Percentiles rank a stretch among this genome's conserved stretches.
Evolutionary conservation across 345 rosid species (phyloP).

Genomic region (Populus simonii): DNA sequence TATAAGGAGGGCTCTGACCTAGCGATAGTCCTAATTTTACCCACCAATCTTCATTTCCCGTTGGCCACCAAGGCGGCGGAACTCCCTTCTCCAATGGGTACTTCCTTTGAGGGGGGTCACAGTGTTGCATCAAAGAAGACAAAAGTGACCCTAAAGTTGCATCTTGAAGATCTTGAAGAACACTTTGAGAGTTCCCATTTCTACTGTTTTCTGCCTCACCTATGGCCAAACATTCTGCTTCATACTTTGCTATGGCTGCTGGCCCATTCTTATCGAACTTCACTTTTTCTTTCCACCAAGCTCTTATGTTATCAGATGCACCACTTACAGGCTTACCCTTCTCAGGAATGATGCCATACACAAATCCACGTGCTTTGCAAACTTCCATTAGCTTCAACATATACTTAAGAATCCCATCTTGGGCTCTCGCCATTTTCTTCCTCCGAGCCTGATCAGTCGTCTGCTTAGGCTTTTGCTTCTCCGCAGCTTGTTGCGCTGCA

Average conservation of each 20-base stretch:
- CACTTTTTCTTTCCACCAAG: conserved; percentile 99
- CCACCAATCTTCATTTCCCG: conserved; percentile 97
- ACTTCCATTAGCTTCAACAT: conserved; percentile 99
- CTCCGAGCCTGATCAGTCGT: conserved; percentile 87
- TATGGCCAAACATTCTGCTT: conserved; percentile 69
- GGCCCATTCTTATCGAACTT: conserved; percentile 97
- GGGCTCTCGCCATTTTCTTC: conserved; percentile 99
- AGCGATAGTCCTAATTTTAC: conserved; percentile 53
- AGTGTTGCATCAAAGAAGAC: conserved; percentile 98
- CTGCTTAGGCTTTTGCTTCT: conserved; percentile 72
- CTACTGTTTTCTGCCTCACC: conserved; percentile 53
- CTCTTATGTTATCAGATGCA: conserved; percentile 86
- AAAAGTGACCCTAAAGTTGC: conserved; percentile 94
- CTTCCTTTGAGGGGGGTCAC: conserved; percentile 97
- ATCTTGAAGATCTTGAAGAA: conserved; percentile 92
- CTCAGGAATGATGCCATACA: conserved; percentile 94
- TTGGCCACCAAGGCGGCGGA: conserved; percentile 99
- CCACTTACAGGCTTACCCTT: conserved; percentile 96
- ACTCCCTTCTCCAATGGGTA: conserved; percentile 82
- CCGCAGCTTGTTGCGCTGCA: conserved; percentile 63
- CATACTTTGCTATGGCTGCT: conserved; percentile 78
- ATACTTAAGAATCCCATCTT: conserved; percentile 96
- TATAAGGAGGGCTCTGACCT: conserved; percentile 79
- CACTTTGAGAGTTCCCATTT: conserved; percentile 56
- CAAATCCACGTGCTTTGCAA: conserved; percentile 92